Conservation (phyloP, 768 basidiomycete species). For the Trametes meyenii region DNA sequence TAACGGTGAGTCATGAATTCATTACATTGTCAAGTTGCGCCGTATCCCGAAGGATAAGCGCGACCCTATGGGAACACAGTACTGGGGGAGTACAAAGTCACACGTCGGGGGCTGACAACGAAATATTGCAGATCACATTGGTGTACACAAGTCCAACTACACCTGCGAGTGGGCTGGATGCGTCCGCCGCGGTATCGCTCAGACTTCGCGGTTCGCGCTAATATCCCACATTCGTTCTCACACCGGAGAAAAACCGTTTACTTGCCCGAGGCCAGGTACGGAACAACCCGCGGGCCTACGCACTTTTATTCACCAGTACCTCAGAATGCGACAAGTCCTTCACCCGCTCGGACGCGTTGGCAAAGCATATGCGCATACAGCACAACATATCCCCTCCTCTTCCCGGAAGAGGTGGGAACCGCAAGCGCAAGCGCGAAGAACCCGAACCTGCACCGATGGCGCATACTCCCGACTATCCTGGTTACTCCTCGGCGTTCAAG, state of each 20-base stretch:
- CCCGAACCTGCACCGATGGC: constrained; percentile 32
- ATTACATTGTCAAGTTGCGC: neutral
- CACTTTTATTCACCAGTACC: neutral
- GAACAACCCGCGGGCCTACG: neutral
- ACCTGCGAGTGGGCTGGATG: constrained; percentile 91
- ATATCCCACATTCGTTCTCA: constrained; percentile 91
- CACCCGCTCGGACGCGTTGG: constrained; percentile 91
- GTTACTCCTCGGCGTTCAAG: constrained; percentile 57
- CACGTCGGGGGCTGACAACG: neutral
- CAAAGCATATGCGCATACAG: constrained; percentile 90
- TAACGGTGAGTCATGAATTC: constrained; percentile 52
- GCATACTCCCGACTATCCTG: constrained; percentile 24
- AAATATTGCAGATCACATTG: constrained; percentile 67
- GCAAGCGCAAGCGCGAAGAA: constrained; percentile 65
- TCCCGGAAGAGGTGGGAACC: constrained; percentile 69
- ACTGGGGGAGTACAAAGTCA: too few species aligned
- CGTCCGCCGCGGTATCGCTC: constrained; percentile 74
- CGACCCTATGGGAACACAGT: too few species aligned
- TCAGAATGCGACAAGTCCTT: constrained; percentile 94
- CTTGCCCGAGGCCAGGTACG: constrained; percentile 78
- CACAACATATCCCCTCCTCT: constrained; percentile 77
- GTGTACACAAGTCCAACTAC: constrained; percentile 81
- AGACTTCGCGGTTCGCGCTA: constrained; percentile 88
- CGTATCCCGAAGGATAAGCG: neutral
- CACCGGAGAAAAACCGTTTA: constrained; percentile 94